These are phyloP conservation scores for Chamaenerion angustifolium DNA, from an alignment of 345 rosid species.

Conservation along the genomic window DNA sequence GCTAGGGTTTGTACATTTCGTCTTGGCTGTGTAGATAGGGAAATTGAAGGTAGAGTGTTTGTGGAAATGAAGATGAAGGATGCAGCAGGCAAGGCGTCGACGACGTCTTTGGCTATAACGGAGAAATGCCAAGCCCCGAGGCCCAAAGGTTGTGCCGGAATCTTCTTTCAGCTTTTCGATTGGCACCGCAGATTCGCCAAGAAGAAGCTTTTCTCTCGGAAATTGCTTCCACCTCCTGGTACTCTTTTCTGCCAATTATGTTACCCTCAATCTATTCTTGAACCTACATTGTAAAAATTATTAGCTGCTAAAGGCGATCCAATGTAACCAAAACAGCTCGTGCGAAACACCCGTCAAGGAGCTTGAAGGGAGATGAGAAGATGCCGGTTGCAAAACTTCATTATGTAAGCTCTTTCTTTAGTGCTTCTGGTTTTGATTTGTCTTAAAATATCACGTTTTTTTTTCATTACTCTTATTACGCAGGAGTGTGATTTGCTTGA, in stretches of 20 bases:
- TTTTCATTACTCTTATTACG: no score
- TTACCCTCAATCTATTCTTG: background rate
- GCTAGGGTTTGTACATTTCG: background rate
- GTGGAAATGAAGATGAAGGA: conserved; percentile 31
- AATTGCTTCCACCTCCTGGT: conserved; percentile 77
- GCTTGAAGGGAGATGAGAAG: conserved; percentile 69
- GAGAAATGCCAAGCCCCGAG: conserved; percentile 47
- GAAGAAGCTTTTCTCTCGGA: conserved; percentile 66
- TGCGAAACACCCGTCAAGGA: conserved; percentile 43
- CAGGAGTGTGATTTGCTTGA: background rate
- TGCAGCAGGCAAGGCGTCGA: conserved; percentile 19
- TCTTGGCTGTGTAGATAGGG: background rate
- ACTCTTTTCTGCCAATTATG: background rate
- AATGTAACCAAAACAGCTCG: conserved; percentile 22
- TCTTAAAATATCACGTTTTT: background rate
- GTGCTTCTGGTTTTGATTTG: conserved; percentile 3
- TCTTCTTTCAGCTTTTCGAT: conserved; percentile 80
- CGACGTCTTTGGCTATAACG: conserved; percentile 40
- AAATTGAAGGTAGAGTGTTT: background rate
- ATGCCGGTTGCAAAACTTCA: conserved; percentile 67
- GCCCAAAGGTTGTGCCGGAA: conserved; percentile 74
- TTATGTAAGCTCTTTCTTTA: conserved; percentile 26
- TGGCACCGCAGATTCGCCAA: conserved; percentile 82
- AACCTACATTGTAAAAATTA: background rate
- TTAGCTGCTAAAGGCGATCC: background rate